Evolutionary conservation across 2,329 filamentous ascomycete genomes (phyloP), one percentile per base, ranked within the genome.

Genomic region (Hypoxylon sp.): DNA sequence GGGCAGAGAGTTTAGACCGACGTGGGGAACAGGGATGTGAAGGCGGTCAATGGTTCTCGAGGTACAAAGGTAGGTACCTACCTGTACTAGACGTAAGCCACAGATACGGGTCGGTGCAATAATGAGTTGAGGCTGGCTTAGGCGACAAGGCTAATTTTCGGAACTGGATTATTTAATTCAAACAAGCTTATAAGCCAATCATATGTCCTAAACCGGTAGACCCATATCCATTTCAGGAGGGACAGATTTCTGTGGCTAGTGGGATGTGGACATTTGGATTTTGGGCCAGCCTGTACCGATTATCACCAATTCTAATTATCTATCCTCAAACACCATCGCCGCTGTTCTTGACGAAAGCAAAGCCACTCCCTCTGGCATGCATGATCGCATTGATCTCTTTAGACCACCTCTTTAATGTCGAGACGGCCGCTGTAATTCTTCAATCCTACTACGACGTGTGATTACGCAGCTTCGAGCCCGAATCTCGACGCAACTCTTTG

Each of bases 161-260:
- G 68, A 22, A n/a, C 50, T 59, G 66, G 63, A 69, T 69, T 59
- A 69, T 69, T 60, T 61, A 35, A 70, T 63, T 31, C 24, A 39
- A 60, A 26, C 26, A 57, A 17, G 6, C 3, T 26, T 37, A 6
- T 57, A 0, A 29, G 13, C 68, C 68, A 71, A 71, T 71, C 52
- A 67, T 10, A 44, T 31, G 10, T 0, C 35, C 33, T 50, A n/a
- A 53, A 60, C 60, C 58, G 62, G 10, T 46, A 62, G 39, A 26
- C 44, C 61, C 59, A n/a, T 50, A 60, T 71, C 63, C 51, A 58
- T 69, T 72, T 73, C 67, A 76, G 72, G 72, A 75, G 75, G 74
- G 74, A 76, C 75, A 77, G 72, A 77, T 76, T 76, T 73, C 72
- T 70, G 70, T 70, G n/a, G 33, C 19, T 55, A 44, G 29, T 46